Evolutionary conservation across 495 filamentous ascomycete species (phyloP).

Genomic region (Aspergillus heteromorphus): DNA sequence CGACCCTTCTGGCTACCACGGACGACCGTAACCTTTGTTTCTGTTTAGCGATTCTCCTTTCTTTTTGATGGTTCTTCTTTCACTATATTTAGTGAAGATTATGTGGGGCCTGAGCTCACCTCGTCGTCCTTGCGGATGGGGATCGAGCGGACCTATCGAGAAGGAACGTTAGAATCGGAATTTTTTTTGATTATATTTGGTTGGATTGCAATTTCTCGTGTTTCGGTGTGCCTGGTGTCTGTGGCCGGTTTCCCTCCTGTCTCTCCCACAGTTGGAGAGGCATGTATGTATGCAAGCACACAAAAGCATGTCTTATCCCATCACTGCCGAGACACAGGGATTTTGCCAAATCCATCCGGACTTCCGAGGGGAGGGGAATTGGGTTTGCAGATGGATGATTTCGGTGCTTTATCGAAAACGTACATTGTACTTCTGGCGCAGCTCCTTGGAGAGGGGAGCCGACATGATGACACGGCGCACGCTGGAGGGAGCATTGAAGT

Average conservation of each 20-base stretch:
- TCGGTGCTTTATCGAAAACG: constrained; percentile 10
- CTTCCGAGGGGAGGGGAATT: not conserved
- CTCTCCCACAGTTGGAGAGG: no score
- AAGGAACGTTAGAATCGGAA: constrained; percentile 23
- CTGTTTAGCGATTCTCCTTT: not conserved
- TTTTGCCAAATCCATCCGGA: no score
- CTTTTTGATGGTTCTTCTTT: no score
- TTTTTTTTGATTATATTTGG: no score
- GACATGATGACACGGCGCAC: constrained; percentile 90
- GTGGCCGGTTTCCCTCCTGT: no score
- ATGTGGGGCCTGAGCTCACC: not conserved
- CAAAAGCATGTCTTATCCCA: no score
- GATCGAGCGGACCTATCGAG: constrained; percentile 79
- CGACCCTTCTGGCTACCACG: constrained; percentile 91
- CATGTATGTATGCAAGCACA: no score
- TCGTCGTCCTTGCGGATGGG: constrained; percentile 96
- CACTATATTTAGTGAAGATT: not conserved
- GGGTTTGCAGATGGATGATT: not conserved
- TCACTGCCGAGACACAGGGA: no score
- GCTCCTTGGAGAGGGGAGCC: constrained; percentile 90
- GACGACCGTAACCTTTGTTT: constrained; percentile 65
- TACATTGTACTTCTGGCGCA: constrained; percentile 89
- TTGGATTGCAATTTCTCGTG: no score
- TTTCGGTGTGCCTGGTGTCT: no score
- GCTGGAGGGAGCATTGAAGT: constrained; percentile 89